phyloP scores from a whole-genome alignment of 2,329 filamentous ascomycete species.

The Hypoxylon sp. region DNA sequence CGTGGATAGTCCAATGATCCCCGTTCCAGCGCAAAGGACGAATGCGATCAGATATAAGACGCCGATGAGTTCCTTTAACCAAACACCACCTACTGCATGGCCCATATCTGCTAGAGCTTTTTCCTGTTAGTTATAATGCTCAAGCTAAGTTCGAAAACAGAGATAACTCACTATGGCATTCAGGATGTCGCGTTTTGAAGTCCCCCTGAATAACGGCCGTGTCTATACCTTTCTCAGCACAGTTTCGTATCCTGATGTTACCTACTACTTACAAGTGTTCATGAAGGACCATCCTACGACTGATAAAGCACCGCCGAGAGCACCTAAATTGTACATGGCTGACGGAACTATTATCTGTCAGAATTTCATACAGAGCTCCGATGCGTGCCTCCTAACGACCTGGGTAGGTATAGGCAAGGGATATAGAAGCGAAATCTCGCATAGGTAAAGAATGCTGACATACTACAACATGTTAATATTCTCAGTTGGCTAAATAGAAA shows the following conservation, averaged over 20 bases:
- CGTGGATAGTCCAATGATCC: conserved; percentile 70
- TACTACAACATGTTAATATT: conserved; percentile 19
- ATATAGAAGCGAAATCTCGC: background rate
- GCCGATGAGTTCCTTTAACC: conserved; percentile 66
- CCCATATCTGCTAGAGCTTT: conserved; percentile 35
- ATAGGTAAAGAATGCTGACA: background rate
- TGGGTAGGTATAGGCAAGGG: background rate
- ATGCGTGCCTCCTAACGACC: background rate
- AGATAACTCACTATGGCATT: conserved; percentile 39
- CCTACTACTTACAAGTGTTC: conserved; percentile 43
- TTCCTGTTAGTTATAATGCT: background rate
- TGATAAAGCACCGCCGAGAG: conserved; percentile 45
- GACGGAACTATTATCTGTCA: conserved; percentile 43
- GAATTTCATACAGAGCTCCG: background rate
- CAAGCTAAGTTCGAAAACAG: no score
- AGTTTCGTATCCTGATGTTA: background rate
- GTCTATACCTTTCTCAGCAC: conserved; percentile 12
- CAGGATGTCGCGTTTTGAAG: conserved; percentile 43
- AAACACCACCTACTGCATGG: conserved; percentile 63
- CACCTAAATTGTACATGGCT: conserved; percentile 47
- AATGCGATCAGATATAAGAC: conserved; percentile 69
- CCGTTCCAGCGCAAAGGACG: conserved; percentile 67
- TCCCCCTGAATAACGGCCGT: conserved; percentile 44
- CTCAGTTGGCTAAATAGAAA: background rate
- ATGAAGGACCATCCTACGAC: conserved; percentile 46